These are phyloP conservation scores for Biscutella laevigata DNA, from an alignment of 441 rosid genomes.

Conservation along the genomic window DNA sequence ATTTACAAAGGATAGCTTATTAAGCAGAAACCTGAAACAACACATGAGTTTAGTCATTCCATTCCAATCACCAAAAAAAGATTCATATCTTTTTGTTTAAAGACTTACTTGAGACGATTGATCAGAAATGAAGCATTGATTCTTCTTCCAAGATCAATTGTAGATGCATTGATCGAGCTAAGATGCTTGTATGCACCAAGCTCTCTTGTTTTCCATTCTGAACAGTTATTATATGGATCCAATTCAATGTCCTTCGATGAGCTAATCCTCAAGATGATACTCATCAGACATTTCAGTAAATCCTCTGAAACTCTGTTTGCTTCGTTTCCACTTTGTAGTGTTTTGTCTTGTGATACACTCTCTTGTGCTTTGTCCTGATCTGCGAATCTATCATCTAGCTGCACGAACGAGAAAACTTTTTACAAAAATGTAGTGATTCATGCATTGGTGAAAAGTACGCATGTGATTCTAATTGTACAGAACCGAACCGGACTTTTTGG, in stretches of 20 bases:
- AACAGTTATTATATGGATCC: constrained; percentile 48
- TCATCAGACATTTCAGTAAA: constrained; percentile 42
- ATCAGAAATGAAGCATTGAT: constrained; percentile 44
- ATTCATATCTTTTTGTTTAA: neutral
- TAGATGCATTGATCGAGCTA: constrained; percentile 38
- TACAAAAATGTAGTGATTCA: neutral
- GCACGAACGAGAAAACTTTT: constrained; percentile 15
- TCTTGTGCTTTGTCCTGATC: constrained; percentile 50
- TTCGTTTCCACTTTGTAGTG: constrained; percentile 25
- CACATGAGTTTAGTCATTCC: constrained; percentile 5
- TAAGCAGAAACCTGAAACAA: constrained; percentile 46
- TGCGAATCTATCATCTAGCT: constrained; percentile 52
- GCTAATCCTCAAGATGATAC: constrained; percentile 51
- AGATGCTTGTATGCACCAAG: constrained; percentile 53
- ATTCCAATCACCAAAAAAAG: neutral
- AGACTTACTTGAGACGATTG: constrained; percentile 59
- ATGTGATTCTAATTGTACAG: no score
- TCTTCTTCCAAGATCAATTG: constrained; percentile 46
- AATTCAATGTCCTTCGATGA: constrained; percentile 39
- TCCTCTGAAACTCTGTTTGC: constrained; percentile 74
- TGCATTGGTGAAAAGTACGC: neutral
- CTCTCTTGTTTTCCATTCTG: constrained; percentile 36
- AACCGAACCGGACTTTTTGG: no score
- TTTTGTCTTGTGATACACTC: constrained; percentile 36
- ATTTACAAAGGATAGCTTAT: constrained; percentile 62